Conservation (phyloP, 345 rosid species). For the Durio zibethinus region DNA sequence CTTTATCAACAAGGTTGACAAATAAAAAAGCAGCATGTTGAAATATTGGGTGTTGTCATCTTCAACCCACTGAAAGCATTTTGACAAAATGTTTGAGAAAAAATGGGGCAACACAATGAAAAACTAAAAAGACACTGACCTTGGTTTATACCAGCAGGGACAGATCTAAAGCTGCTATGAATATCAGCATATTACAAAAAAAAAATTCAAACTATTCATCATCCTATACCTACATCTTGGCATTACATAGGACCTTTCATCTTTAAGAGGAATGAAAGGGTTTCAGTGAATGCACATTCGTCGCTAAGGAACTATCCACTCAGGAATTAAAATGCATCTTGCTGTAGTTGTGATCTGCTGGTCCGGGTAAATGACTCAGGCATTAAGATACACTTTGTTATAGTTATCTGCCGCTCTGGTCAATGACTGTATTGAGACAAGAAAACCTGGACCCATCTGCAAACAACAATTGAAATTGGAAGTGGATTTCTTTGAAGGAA, state of each 20-base stretch:
- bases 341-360: background rate
- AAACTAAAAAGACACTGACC: background rate
- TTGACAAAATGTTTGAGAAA: background rate
- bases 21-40: background rate
- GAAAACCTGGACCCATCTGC: slow-evolving; percentile 94
- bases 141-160: background rate
- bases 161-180: background rate
- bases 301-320: background rate
- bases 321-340: background rate
- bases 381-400: slow-evolving; percentile 49
- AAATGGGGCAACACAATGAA: background rate
- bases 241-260: background rate
- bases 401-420: slow-evolving; percentile 88
- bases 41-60: background rate
- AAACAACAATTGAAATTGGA: background rate
- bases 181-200: background rate
- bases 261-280: background rate
- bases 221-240: background rate
- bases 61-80: background rate
- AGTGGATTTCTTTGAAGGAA: background rate
- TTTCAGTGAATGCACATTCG: background rate
- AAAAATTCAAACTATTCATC: background rate
- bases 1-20: too few relatives aligned
- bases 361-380: background rate
- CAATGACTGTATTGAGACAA: slow-evolving; percentile 80